phyloP scores from a whole-genome alignment of 352 stramenopile species.

The Phytophthora foliorum region DNA sequence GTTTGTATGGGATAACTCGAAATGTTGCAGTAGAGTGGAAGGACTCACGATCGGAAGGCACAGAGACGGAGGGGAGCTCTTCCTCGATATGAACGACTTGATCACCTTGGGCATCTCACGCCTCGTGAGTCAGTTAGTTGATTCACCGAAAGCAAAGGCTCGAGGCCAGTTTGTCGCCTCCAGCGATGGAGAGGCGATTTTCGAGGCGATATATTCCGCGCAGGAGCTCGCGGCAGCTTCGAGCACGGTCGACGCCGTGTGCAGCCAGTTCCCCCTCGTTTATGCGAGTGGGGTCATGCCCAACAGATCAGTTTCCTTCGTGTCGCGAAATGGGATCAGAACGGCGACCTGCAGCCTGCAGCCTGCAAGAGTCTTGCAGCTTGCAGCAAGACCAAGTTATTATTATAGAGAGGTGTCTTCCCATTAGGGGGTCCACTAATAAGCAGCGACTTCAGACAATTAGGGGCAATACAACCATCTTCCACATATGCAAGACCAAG shows the following conservation, averaged over 20 bases:
- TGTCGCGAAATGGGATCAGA: slow-evolving; percentile 11
- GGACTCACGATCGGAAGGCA: no score
- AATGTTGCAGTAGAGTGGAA: slow-evolving; percentile 23
- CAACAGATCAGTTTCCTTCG: slow-evolving; percentile 23
- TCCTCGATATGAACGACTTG: neutral
- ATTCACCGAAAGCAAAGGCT: neutral
- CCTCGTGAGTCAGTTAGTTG: neutral
- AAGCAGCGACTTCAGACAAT: no score
- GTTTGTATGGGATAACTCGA: slow-evolving; percentile 25
- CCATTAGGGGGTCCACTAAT: no score
- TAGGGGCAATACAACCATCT: no score
- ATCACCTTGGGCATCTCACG: neutral
- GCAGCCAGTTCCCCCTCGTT: slow-evolving; percentile 22
- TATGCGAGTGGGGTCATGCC: slow-evolving; percentile 24
- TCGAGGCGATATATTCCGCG: neutral
- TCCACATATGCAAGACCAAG: no score
- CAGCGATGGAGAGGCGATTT: neutral
- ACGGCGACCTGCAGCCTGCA: neutral
- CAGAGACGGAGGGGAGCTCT: neutral
- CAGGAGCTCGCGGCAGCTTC: neutral
- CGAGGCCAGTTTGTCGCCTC: neutral
- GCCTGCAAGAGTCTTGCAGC: neutral
- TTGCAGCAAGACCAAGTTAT: no score
- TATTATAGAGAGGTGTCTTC: no score
- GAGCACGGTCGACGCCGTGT: neutral